These are phyloP conservation scores for Geotrichum siamense DNA, from an alignment of 1,139 yeast species.

Conservation along the genomic window DNA sequence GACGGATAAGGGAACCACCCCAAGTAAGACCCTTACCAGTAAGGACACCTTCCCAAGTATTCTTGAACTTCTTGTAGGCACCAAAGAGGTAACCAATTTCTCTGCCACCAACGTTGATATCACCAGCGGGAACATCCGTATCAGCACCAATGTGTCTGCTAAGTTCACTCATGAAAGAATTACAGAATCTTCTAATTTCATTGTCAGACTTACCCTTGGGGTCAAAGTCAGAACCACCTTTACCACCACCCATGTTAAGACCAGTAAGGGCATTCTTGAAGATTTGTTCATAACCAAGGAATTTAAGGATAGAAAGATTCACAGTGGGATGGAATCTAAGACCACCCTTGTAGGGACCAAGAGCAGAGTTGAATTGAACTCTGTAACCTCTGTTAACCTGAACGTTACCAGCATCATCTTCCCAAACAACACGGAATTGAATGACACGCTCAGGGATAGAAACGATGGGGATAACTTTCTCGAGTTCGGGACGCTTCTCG, in stretches of 20 bases:
- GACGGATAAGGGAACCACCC: constrained; percentile 99
- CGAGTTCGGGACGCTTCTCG: constrained; percentile 80
- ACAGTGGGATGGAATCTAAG: constrained; percentile 96
- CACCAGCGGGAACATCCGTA: constrained; percentile 98
- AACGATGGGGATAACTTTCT: constrained; percentile 81
- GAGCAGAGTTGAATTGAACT: constrained; percentile 96
- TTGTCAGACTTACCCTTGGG: constrained; percentile 89
- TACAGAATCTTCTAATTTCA: constrained; percentile 96
- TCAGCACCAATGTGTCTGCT: constrained; percentile 94
- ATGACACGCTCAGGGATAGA: constrained; percentile 93
- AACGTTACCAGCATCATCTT: constrained; percentile 84
- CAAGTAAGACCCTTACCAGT: constrained; percentile 97
- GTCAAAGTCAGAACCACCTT: constrained; percentile 98
- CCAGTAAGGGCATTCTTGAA: constrained; percentile 98
- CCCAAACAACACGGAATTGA: constrained; percentile 98
- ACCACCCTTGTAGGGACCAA: constrained; percentile 99
- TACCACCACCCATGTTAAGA: constrained; percentile 98
- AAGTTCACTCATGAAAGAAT: constrained; percentile 90
- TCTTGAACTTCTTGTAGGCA: constrained; percentile 87
- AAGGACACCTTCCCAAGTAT: constrained; percentile 93
- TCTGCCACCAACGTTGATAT: constrained; percentile 89
- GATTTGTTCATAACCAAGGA: constrained; percentile 96
- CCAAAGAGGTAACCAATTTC: constrained; percentile 93
- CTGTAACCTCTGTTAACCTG: constrained; percentile 97
- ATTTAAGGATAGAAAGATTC: constrained; percentile 88